Conservation (phyloP, 306 rosid genomes). For the Gastrolobium bilobum region DNA sequence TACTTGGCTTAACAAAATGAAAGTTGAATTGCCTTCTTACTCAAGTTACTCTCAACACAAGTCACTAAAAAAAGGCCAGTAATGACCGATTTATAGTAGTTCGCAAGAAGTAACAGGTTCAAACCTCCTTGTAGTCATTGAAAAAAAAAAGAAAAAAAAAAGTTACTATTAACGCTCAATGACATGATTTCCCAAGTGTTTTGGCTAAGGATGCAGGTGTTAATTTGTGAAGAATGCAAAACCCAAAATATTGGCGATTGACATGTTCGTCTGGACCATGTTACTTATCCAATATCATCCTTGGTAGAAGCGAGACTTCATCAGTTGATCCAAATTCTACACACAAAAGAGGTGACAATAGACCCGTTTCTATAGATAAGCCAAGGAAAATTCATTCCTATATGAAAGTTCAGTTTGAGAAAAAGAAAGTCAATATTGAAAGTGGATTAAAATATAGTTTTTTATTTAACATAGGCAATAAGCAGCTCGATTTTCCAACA, state of each 20-base stretch:
- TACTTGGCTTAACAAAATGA: constrained; percentile 40
- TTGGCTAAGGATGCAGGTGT: background rate
- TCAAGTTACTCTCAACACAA: constrained; percentile 43
- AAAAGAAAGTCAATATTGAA: background rate
- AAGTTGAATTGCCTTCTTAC: background rate
- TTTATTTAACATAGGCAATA: background rate
- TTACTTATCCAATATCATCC: constrained; percentile 20
- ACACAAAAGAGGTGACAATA: background rate
- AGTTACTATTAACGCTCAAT: background rate
- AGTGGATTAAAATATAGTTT: background rate
- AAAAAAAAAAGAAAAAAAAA: background rate
- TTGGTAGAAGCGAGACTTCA: background rate
- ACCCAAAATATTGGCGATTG: constrained; percentile 18
- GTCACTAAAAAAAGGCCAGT: background rate
- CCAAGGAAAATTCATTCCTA: background rate
- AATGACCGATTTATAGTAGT: background rate
- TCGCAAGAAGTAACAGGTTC: constrained; percentile 26
- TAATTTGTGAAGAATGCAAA: background rate
- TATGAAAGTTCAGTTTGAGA: background rate
- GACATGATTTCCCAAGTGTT: background rate
- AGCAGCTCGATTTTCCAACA: background rate
- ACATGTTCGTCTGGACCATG: background rate
- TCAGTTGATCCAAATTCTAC: too few species aligned
- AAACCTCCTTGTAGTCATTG: background rate
- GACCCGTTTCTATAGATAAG: constrained; percentile 5